These are phyloP conservation scores for Leishmania aethiopica DNA, from an alignment of 208 protist species.

Conservation along the genomic window DNA sequence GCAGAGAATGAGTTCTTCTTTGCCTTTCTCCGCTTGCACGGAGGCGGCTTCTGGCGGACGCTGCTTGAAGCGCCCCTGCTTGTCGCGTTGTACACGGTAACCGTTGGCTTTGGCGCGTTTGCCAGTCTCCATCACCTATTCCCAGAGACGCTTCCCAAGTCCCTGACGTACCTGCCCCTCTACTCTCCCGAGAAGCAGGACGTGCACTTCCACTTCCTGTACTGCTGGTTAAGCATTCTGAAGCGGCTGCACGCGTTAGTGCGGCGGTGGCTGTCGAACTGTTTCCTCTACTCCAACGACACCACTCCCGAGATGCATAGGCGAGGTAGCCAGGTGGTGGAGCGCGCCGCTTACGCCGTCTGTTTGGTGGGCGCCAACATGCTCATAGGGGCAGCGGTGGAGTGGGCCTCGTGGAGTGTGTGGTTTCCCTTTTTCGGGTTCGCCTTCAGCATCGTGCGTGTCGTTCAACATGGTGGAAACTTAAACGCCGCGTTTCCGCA, in stretches of 20 bases:
- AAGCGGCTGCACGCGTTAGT: background rate
- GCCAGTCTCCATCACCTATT: slow-evolving; percentile 8
- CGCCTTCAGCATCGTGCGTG: slow-evolving; percentile 1
- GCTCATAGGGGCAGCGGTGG: slow-evolving; percentile 14
- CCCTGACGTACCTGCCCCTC: slow-evolving; percentile 20
- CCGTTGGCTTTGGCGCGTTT: slow-evolving; percentile 22
- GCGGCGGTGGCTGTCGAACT: slow-evolving; percentile 1
- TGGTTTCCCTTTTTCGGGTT: slow-evolving; percentile 17
- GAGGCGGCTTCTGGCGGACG: slow-evolving; percentile 13
- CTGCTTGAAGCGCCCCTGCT: slow-evolving; percentile 14
- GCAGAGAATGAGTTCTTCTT: slow-evolving; percentile 21
- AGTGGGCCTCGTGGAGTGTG: slow-evolving; percentile 13
- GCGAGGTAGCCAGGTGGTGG: slow-evolving; percentile 2
- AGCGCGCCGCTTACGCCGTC: slow-evolving; percentile 11
- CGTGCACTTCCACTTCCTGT: slow-evolving; percentile 15
- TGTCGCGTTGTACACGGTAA: slow-evolving; percentile 18
- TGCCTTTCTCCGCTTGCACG: slow-evolving; percentile 7
- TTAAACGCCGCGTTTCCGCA: slow-evolving; percentile 1
- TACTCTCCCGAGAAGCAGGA: slow-evolving; percentile 9
- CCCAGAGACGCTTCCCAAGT: slow-evolving; percentile 18
- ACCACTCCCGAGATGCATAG: background rate
- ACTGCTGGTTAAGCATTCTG: slow-evolving; percentile 18
- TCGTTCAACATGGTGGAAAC: background rate
- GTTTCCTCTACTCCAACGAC: slow-evolving; percentile 8
- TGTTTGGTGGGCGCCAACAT: slow-evolving; percentile 25